Evolutionary conservation across 176 grass and related monocot genomes (phyloP).

Genomic region (Zizania latifolia): DNA sequence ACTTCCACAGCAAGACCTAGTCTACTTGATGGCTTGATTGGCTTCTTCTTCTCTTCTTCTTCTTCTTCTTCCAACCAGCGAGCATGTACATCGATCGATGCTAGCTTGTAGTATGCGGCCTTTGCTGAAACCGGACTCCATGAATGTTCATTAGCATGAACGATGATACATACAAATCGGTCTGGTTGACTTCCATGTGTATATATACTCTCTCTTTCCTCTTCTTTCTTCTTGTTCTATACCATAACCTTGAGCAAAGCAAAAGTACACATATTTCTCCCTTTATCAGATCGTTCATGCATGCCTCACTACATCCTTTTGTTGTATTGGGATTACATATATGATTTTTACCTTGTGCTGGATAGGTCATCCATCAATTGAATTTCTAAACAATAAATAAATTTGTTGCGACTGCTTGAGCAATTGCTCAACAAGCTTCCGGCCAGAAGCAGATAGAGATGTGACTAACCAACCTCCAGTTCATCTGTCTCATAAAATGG

Average conservation of each 20-base stretch:
- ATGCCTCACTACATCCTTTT: too few relatives aligned
- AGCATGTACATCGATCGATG: not conserved
- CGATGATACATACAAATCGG: not conserved
- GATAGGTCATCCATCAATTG: not conserved
- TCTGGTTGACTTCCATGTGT: too few relatives aligned
- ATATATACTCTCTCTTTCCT: too few relatives aligned
- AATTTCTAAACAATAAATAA: too few relatives aligned
- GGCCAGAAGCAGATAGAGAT: not conserved
- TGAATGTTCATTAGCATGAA: not conserved
- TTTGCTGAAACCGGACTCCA: not conserved
- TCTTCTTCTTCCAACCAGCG: not conserved
- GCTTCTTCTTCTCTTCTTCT: not conserved
- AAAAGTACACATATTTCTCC: too few relatives aligned
- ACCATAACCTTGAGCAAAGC: not conserved
- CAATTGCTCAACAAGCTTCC: not conserved
- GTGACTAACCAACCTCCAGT: slow-evolving; percentile 8
- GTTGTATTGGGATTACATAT: too few relatives aligned
- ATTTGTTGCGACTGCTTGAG: not conserved
- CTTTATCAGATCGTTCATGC: too few relatives aligned
- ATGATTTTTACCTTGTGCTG: not conserved
- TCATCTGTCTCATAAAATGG: slow-evolving; percentile 13
- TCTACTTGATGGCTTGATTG: too few relatives aligned
- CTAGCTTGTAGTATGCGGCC: too few relatives aligned
- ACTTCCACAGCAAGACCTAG: too few relatives aligned
- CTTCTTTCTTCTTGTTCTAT: not conserved